Conservation (phyloP, 148 eudicot genomes). For the Rhododendron molle region DNA sequence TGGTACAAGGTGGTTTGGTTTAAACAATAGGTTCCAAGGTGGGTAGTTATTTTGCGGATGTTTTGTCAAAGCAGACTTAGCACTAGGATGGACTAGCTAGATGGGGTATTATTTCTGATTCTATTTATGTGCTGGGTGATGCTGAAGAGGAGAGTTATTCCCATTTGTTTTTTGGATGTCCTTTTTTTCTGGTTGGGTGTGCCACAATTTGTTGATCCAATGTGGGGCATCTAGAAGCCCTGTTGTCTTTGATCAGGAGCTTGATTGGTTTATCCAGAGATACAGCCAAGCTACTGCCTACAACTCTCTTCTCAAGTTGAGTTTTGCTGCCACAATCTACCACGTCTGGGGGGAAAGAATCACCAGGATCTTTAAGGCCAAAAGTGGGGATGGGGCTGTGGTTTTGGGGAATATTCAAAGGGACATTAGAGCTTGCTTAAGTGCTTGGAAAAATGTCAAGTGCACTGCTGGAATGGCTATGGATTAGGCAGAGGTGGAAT, state of each 20-base stretch:
- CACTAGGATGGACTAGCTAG: background rate
- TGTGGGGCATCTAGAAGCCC: background rate
- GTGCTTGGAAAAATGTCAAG: background rate
- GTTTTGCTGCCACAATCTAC: background rate
- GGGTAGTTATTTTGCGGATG: background rate
- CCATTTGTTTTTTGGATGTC: background rate
- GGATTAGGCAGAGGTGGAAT: background rate
- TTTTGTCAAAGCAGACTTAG: background rate
- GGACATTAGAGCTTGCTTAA: background rate
- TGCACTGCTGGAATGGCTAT: background rate
- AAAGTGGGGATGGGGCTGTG: background rate
- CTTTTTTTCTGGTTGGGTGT: background rate
- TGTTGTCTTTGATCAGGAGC: background rate
- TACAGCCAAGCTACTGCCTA: background rate
- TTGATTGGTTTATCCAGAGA: background rate
- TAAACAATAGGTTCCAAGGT: background rate
- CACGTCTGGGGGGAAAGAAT: background rate
- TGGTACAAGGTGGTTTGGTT: background rate
- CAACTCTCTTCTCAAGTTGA: background rate
- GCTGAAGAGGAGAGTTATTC: too few relatives aligned
- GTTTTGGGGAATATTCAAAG: background rate
- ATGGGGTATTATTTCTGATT: background rate
- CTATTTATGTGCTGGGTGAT: too few relatives aligned
- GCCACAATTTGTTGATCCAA: background rate
- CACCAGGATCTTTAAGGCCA: background rate